A percentile compares a stretch with the other conserved stretches of the same genome.
Evolutionary conservation across 352 stramenopile species (phyloP).

Genomic region (Globisporangium parvum): DNA sequence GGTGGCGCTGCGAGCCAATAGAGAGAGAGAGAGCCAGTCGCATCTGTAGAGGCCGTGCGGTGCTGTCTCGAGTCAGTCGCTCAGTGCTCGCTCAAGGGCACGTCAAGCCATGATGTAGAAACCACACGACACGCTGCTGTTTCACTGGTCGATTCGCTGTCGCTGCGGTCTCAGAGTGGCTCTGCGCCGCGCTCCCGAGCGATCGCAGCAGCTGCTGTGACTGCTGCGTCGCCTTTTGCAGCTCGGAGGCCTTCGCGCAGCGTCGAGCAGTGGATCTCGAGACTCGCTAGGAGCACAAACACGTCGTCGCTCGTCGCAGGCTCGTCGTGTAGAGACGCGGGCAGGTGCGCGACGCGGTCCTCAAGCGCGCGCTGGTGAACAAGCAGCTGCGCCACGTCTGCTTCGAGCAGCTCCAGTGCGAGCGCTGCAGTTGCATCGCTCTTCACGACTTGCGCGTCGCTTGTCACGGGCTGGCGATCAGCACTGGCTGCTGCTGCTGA

Average conservation of each 20-base stretch:
- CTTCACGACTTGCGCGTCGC: neutral
- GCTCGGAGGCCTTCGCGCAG: conserved; percentile 40
- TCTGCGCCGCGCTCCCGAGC: conserved; percentile 17
- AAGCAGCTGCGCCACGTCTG: neutral
- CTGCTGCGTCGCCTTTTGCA: conserved; percentile 4
- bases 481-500: neutral
- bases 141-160: too few relatives aligned
- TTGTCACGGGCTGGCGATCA: neutral
- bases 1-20: conserved; percentile 10
- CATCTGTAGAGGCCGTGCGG: neutral
- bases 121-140: too few relatives aligned
- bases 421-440: neutral
- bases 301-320: conserved; percentile 34
- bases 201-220: conserved; percentile 11
- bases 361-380: neutral
- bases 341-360: neutral
- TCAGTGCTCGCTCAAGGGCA: too few relatives aligned
- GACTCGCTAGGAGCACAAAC: conserved; percentile 54
- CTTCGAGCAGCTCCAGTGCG: neutral
- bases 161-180: neutral
- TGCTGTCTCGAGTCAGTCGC: too few relatives aligned
- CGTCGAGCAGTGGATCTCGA: conserved; percentile 63
- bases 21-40: conserved; percentile 6
- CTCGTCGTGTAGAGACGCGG: neutral
- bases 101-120: too few relatives aligned